A percentile compares a stretch with the other conserved stretches of the same genome.
Evolutionary conservation across 305 asterid genomes (phyloP).

Genomic region (Rubia balearica): DNA sequence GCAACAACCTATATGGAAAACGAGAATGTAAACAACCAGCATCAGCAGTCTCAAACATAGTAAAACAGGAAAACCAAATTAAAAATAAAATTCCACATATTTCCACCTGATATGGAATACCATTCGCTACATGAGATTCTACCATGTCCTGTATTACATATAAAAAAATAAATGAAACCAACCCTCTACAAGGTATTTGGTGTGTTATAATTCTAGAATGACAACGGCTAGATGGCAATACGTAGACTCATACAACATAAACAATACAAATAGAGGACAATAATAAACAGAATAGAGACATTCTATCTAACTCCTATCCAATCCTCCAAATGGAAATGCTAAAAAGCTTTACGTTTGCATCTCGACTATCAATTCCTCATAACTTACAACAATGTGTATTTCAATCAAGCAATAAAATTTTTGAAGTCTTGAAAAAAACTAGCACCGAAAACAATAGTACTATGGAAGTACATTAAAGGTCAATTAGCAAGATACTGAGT

Average conservation of each 20-base stretch:
- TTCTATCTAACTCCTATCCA: background rate
- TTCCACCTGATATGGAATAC: background rate
- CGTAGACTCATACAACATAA: background rate
- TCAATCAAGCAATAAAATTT: background rate
- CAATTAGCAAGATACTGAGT: background rate
- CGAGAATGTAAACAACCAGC: background rate
- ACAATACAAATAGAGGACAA: background rate
- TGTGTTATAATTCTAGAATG: background rate
- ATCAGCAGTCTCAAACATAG: background rate
- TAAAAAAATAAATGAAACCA: background rate
- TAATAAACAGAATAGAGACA: background rate
- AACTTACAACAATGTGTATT: background rate
- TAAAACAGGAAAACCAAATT: background rate
- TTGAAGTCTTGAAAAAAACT: background rate
- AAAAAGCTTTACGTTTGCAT: background rate
- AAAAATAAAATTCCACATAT: background rate
- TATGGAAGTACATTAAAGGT: background rate
- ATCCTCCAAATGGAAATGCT: background rate
- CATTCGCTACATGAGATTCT: background rate
- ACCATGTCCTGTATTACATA: background rate
- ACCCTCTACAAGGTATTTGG: background rate
- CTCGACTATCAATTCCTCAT: background rate
- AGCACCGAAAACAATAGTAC: background rate
- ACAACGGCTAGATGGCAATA: background rate
- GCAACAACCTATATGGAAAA: slow-evolving; percentile 68